Conservation (phyloP, 345 rosid genomes). For the Eucalyptus curtisii region DNA sequence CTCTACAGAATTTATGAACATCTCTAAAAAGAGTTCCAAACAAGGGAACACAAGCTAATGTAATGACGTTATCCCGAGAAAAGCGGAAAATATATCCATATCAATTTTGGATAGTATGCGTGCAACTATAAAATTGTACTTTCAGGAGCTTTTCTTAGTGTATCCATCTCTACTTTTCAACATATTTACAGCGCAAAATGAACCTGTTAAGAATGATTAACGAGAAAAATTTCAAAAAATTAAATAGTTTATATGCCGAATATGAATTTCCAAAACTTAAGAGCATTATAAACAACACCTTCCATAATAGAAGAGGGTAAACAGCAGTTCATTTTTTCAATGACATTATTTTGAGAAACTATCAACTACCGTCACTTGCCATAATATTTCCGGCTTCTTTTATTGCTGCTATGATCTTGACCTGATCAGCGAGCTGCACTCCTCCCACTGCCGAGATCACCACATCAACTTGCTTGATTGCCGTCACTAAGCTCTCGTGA, state of each 20-base stretch:
- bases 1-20: slow-evolving; percentile 2
- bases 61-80: neutral
- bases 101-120: neutral
- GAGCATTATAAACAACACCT: neutral
- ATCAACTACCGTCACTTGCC: neutral
- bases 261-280: neutral
- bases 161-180: neutral
- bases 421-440: slow-evolving; percentile 1
- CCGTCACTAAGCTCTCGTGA: slow-evolving; percentile 11
- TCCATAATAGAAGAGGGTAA: neutral
- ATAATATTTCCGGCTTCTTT: slow-evolving; percentile 23
- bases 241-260: neutral
- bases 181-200: neutral
- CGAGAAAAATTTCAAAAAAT: neutral
- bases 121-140: neutral
- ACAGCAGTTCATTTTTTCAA: neutral
- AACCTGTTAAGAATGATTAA: neutral
- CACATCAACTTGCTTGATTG: slow-evolving; percentile 17
- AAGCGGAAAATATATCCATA: neutral
- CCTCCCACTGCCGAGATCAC: slow-evolving; percentile 11
- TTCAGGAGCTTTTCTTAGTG: neutral
- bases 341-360: neutral
- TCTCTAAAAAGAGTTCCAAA: neutral
- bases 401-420: slow-evolving; percentile 18
- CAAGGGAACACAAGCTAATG: neutral